phyloP scores from a whole-genome alignment of 345 rosid species.

The Lepidium aucheri region DNA sequence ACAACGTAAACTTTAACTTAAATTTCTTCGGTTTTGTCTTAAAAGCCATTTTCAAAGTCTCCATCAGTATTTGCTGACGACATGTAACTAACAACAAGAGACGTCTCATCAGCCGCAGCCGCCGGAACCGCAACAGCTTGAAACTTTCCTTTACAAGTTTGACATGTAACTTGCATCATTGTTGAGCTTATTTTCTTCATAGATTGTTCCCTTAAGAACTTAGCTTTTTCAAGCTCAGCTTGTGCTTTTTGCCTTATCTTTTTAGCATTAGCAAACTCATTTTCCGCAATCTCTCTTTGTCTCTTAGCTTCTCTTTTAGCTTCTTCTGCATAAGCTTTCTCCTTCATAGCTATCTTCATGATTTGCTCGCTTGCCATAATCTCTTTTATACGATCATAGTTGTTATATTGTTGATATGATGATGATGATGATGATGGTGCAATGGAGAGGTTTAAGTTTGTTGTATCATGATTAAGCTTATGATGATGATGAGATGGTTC shows the following conservation, averaged over 20 bases:
- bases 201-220: slow-evolving; percentile 52
- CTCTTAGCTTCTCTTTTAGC: slow-evolving; percentile 60
- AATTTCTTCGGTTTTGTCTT: not conserved
- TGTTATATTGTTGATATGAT: slow-evolving; percentile 19
- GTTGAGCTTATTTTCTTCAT: slow-evolving; percentile 57
- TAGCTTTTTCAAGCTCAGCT: slow-evolving; percentile 65
- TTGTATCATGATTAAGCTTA: slow-evolving; percentile 11
- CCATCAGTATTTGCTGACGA: slow-evolving; percentile 78
- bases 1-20: not conserved
- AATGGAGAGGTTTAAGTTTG: slow-evolving; percentile 62
- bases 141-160: slow-evolving; percentile 62
- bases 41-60: slow-evolving; percentile 15
- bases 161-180: slow-evolving; percentile 67
- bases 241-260: slow-evolving; percentile 69
- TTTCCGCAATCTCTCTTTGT: slow-evolving; percentile 71
- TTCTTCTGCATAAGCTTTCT: slow-evolving; percentile 62
- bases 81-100: slow-evolving; percentile 70
- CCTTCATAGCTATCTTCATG: slow-evolving; percentile 50
- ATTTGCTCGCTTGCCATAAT: slow-evolving; percentile 37
- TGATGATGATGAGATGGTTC: slow-evolving; percentile 19
- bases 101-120: slow-evolving; percentile 53
- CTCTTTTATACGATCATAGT: slow-evolving; percentile 38
- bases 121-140: slow-evolving; percentile 31
- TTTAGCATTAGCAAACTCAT: slow-evolving; percentile 58
- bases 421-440: slow-evolving; percentile 36